phyloP scores from a whole-genome alignment of 2,329 filamentous ascomycete species.

The Cercospora citrullina region DNA sequence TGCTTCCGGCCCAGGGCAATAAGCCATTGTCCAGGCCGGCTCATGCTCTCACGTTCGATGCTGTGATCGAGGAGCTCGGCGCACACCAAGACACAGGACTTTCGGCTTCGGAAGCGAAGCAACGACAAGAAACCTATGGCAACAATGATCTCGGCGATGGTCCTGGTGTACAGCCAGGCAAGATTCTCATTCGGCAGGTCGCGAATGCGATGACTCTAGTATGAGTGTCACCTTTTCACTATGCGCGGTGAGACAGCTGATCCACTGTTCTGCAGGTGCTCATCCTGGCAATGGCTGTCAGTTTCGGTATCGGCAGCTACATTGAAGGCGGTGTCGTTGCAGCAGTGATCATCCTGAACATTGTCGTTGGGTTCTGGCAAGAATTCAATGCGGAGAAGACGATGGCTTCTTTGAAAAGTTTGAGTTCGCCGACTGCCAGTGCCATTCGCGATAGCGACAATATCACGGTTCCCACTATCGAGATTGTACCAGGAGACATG shows the following conservation, averaged over 20 bases:
- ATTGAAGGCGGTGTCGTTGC: constrained; percentile 52
- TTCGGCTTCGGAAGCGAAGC: constrained; percentile 60
- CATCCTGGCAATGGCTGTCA: constrained; percentile 50
- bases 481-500: constrained; percentile 51
- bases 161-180: constrained; percentile 68
- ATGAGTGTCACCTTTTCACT: constrained; percentile 2
- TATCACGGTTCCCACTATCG: constrained; percentile 42
- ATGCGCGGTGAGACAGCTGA: constrained; percentile 14
- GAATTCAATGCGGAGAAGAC: constrained; percentile 51
- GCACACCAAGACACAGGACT: constrained; percentile 68
- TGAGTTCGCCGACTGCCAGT: constrained; percentile 48
- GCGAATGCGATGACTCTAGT: constrained; percentile 72
- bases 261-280: constrained; percentile 41
- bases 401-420: constrained; percentile 49
- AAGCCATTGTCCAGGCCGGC: constrained; percentile 61
- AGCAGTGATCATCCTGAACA: constrained; percentile 47
- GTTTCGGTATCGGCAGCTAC: constrained; percentile 47
- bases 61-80: constrained; percentile 57
- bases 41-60: constrained; percentile 57
- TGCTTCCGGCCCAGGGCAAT: constrained; percentile 33
- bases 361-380: constrained; percentile 48
- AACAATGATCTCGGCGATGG: constrained; percentile 70
- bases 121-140: constrained; percentile 61
- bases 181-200: constrained; percentile 69
- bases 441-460: constrained; percentile 49